Conservation (phyloP, 1,139 yeast species). For the Pichia sp. region DNA sequence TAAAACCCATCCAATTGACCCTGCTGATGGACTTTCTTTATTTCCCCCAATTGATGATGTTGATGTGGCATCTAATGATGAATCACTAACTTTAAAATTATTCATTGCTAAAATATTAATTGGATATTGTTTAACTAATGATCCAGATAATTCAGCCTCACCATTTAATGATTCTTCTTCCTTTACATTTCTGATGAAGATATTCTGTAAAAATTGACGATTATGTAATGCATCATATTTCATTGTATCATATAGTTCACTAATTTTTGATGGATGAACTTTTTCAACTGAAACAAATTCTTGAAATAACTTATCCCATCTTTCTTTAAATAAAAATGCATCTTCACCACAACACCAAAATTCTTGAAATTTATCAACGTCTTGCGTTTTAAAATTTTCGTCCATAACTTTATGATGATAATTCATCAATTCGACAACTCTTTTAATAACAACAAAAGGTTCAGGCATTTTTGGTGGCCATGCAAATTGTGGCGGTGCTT, state of each 20-base stretch:
- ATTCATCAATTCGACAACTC: slow-evolving; percentile 94
- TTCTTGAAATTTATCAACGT: slow-evolving; percentile 62
- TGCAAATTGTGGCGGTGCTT: slow-evolving; percentile 97
- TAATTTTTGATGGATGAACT: slow-evolving; percentile 94
- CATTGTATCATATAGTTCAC: slow-evolving; percentile 97
- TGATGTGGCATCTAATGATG: slow-evolving; percentile 33
- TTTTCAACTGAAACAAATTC: slow-evolving; percentile 92
- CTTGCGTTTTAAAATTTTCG: slow-evolving; percentile 63
- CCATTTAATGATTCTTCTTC: slow-evolving; percentile 23
- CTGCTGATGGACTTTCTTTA: slow-evolving; percentile 36
- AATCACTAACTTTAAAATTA: slow-evolving; percentile 50
- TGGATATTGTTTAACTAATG: slow-evolving; percentile 73
- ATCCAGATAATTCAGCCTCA: slow-evolving; percentile 36
- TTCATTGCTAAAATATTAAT: slow-evolving; percentile 72
- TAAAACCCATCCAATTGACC: slow-evolving; percentile 70
- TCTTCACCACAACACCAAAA: slow-evolving; percentile 98
- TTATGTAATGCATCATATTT: slow-evolving; percentile 97
- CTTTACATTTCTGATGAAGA: slow-evolving; percentile 56
- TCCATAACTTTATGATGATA: slow-evolving; percentile 83
- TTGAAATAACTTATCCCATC: slow-evolving; percentile 95
- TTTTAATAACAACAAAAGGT: slow-evolving; percentile 85
- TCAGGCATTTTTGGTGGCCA: slow-evolving; percentile 99
- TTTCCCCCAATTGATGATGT: slow-evolving; percentile 23
- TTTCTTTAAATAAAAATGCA: slow-evolving; percentile 78
- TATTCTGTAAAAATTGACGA: slow-evolving; percentile 76